Percentiles rank a stretch among this genome's conserved stretches.
These are phyloP conservation scores for Isatis tinctoria DNA, from an alignment of 345 rosid genomes.

Conservation along the genomic window DNA sequence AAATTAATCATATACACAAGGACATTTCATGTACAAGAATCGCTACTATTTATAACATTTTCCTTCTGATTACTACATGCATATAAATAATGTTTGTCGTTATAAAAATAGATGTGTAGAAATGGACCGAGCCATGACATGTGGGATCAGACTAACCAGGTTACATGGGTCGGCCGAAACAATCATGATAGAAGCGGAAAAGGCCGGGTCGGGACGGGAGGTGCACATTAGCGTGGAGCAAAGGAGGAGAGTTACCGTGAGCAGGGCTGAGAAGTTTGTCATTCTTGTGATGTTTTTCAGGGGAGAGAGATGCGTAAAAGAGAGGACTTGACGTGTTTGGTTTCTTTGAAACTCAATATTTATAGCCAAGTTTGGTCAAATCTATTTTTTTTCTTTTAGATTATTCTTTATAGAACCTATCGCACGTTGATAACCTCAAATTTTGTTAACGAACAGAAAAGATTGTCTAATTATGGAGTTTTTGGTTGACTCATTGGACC, in stretches of 20 bases:
- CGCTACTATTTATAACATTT: too few species aligned
- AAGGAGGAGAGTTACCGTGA: conserved; percentile 28
- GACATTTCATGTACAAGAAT: not conserved
- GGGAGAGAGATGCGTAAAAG: not conserved
- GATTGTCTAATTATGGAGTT: conserved; percentile 22
- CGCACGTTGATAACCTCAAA: conserved; percentile 20
- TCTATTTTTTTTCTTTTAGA: conserved; percentile 1
- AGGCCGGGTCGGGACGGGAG: conserved; percentile 17
- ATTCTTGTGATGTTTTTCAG: not conserved
- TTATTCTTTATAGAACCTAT: not conserved
- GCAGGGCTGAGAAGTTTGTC: conserved; percentile 22
- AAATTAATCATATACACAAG: conserved; percentile 3
- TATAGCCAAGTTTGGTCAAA: conserved; percentile 21
- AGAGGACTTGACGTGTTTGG: not conserved
- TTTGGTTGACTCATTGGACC: conserved; percentile 22
- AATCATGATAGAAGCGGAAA: not conserved
- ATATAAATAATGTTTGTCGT: not conserved
- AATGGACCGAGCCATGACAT: not conserved
- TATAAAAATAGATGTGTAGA: not conserved
- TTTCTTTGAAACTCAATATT: not conserved
- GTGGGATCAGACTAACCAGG: conserved; percentile 15
- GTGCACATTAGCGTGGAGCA: conserved; percentile 26
- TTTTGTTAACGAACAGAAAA: not conserved
- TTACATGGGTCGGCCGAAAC: conserved; percentile 11
- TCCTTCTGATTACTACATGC: not conserved